These are phyloP conservation scores for Neopestalotiopsis sp. DNA, from an alignment of 2,329 filamentous ascomycete genomes.

Conservation along the genomic window DNA sequence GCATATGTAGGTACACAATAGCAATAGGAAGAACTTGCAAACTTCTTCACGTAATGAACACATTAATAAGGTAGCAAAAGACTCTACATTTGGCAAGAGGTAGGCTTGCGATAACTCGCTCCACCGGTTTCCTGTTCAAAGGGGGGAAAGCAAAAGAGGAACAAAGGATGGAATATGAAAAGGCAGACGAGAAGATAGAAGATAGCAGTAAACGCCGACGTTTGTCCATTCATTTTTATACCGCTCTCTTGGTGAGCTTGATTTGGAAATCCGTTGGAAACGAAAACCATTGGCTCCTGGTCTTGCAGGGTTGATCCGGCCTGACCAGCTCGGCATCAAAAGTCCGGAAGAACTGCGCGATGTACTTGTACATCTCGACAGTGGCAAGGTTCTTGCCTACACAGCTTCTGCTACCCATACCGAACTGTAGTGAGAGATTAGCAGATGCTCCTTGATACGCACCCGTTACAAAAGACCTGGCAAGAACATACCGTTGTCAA, in stretches of 20 bases:
- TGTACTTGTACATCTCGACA: background rate
- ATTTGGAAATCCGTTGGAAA: background rate
- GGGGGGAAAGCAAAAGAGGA: background rate
- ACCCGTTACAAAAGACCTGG: background rate
- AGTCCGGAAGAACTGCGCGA: background rate
- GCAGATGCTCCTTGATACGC: background rate
- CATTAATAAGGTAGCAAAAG: background rate
- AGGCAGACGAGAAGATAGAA: background rate
- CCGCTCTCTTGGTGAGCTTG: background rate
- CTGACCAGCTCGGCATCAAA: background rate
- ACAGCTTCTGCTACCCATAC: background rate
- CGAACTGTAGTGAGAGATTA: background rate
- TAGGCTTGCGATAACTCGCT: background rate
- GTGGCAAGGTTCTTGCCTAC: background rate
- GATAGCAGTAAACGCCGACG: background rate
- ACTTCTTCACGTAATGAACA: background rate
- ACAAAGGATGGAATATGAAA: background rate
- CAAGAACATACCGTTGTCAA: background rate
- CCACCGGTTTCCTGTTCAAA: background rate
- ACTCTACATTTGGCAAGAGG: background rate
- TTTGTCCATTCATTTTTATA: background rate
- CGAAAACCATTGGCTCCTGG: background rate
- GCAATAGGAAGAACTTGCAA: background rate
- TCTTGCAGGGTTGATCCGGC: background rate
- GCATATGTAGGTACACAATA: background rate